phyloP scores from a whole-genome alignment of 169 alveolate species.

The Plasmodium knowlesi region DNA sequence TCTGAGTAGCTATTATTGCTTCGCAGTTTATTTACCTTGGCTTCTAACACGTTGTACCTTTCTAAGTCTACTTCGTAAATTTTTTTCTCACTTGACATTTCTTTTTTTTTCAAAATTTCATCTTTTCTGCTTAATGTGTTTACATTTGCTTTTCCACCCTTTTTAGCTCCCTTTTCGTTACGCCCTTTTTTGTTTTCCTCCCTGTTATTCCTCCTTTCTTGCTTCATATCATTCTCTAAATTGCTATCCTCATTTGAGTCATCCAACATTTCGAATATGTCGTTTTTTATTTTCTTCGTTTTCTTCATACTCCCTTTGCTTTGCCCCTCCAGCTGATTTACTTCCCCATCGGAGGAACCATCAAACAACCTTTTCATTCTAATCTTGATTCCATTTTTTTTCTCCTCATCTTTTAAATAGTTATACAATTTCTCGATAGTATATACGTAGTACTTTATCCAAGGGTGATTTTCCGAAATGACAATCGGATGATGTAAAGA shows the following conservation, averaged over 20 bases:
- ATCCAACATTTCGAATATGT: constrained; percentile 42
- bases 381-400: constrained; percentile 13
- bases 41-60: constrained; percentile 49
- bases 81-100: constrained; percentile 55
- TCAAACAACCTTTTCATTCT: constrained; percentile 59
- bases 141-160: constrained; percentile 1
- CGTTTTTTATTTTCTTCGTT: neutral
- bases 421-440: constrained; percentile 27
- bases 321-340: neutral
- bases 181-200: constrained; percentile 7
- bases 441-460: constrained; percentile 56
- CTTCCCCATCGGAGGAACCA: constrained; percentile 9
- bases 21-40: constrained; percentile 34
- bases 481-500: constrained; percentile 84
- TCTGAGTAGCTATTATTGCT: constrained; percentile 63
- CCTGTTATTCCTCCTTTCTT: constrained; percentile 8
- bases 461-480: constrained; percentile 75
- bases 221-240: neutral
- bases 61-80: constrained; percentile 70
- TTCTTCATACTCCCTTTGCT: neutral
- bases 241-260: constrained; percentile 34
- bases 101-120: constrained; percentile 72
- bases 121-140: constrained; percentile 49
- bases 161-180: constrained; percentile 15
- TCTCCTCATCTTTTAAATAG: constrained; percentile 53